Evolutionary conservation across 2,329 filamentous ascomycete species (phyloP), one percentile per base, ranked within the genome.

Genomic region (Penicillium vulpinum): DNA sequence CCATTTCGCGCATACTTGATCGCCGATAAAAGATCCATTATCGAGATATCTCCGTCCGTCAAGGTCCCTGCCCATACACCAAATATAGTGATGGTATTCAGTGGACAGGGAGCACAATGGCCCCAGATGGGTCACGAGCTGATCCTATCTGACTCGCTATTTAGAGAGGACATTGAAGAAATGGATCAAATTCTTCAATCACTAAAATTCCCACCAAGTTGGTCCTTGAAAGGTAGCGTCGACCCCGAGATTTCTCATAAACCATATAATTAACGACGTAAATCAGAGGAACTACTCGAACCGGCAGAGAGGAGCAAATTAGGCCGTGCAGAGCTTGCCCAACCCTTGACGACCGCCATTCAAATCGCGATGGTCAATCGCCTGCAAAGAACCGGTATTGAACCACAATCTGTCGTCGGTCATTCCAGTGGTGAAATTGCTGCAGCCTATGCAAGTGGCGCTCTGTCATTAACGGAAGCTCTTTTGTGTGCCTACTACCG

Each of bases 361-460:
- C 82, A 84, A 62, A 62, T 84, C 4, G 77, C 75, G 0, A 59
- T 83, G 4, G 36, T 39, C 16, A 21, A 39, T 21, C 15, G 15
- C 8, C n/a, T 39, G 18, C 13, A 5, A 5, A 13, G 72, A 1
- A 81, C 75, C 73, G 73, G 73, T 0, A 67, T 83, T 16, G 52
- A 54, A 10, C 79, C 79, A 0, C 46, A 61, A 0, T 71, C 69
- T 3, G 78, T 80, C 0, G 66, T 75, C 1, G 80, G 80, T 0
- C 81, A 83, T 59, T 81, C 78, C 0, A 76, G 71, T 48, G 81
- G 81, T 15, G 81, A 83, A 56, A 80, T 82, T 29, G 78, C 66
- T 4, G 80, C 80, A 3, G 80, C 80, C 0, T 82, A 78, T 54
- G 77, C 80, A 28, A 28, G 26, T 28, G 26, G 26, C 7, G 26